Conservation (phyloP, 2,329 filamentous ascomycete species). For the Pochonia chlamydosporia region DNA sequence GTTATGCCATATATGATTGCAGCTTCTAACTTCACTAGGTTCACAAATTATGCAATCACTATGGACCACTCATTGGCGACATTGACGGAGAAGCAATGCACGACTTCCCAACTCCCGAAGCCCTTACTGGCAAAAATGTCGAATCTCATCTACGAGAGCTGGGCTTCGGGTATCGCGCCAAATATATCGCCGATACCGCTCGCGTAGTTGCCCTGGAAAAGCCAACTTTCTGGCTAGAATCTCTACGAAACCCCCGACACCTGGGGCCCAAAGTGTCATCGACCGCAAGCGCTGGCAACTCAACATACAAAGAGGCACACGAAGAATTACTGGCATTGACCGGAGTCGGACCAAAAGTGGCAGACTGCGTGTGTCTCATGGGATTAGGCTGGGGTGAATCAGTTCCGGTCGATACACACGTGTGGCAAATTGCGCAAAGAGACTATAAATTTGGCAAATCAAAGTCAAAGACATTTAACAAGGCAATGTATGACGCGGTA, state of each 20-base stretch:
- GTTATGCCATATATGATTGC: no score
- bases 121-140: slow-evolving; percentile 67
- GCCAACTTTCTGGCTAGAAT: slow-evolving; percentile 69
- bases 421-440: slow-evolving; percentile 95
- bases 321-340: slow-evolving; percentile 71
- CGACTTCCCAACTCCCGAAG: slow-evolving; percentile 76
- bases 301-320: slow-evolving; percentile 75
- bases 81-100: slow-evolving; percentile 69
- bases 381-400: slow-evolving; percentile 93
- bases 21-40: slow-evolving; percentile 40
- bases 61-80: slow-evolving; percentile 69
- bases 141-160: slow-evolving; percentile 74
- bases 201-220: slow-evolving; percentile 62
- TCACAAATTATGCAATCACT: slow-evolving; percentile 81
- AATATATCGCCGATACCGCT: slow-evolving; percentile 86
- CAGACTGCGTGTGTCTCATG: slow-evolving; percentile 95
- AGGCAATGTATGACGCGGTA: slow-evolving; percentile 81
- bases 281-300: slow-evolving; percentile 17
- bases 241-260: slow-evolving; percentile 70
- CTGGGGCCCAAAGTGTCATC: slow-evolving; percentile 43
- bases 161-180: slow-evolving; percentile 91
- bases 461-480: slow-evolving; percentile 80
- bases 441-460: slow-evolving; percentile 91
- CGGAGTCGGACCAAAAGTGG: slow-evolving; percentile 93
- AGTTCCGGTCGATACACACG: slow-evolving; percentile 94